Evolutionary conservation across 768 basidiomycete species (phyloP).

Genomic region (Amanita rubescens): DNA sequence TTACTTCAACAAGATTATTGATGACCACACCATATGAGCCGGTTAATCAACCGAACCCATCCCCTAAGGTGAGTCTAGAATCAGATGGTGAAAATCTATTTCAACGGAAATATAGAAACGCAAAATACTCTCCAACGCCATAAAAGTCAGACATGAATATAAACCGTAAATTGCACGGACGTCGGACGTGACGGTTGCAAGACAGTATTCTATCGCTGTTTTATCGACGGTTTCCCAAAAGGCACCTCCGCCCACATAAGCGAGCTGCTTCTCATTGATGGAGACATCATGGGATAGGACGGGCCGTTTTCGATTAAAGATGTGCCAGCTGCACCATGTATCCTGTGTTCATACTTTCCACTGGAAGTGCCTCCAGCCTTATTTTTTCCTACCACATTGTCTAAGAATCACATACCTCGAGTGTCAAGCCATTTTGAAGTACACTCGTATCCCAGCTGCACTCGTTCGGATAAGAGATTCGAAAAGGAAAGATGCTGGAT

Average conservation of each 20-base stretch:
- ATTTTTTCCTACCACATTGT: too few species aligned
- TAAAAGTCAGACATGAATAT: conserved; percentile 9
- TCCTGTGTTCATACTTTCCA: too few species aligned
- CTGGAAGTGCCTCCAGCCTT: too few species aligned
- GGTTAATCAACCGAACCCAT: too few species aligned
- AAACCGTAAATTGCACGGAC: conserved; percentile 21
- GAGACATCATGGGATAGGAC: conserved; percentile 35
- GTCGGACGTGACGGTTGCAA: conserved; percentile 43
- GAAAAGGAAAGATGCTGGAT: conserved; percentile 63
- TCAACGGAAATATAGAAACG: background rate
- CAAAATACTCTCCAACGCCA: conserved; percentile 23
- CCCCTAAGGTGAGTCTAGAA: conserved; percentile 26
- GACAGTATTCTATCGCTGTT: conserved; percentile 33
- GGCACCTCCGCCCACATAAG: conserved; percentile 39
- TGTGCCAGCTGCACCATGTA: conserved; percentile 33
- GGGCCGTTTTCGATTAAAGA: conserved; percentile 40
- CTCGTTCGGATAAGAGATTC: conserved; percentile 41
- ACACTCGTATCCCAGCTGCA: conserved; percentile 32
- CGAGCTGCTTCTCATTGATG: conserved; percentile 30
- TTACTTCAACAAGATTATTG: conserved; percentile 38
- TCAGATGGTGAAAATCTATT: background rate
- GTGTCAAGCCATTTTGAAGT: conserved; percentile 39
- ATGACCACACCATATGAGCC: conserved; percentile 33
- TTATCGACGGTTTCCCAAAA: conserved; percentile 40
- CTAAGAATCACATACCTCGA: conserved; percentile 46